A percentile compares a stretch with the other conserved stretches of the same genome.
Conservation (phyloP, 169 alveolate species). For the Cryptosporidium baileyi region DNA sequence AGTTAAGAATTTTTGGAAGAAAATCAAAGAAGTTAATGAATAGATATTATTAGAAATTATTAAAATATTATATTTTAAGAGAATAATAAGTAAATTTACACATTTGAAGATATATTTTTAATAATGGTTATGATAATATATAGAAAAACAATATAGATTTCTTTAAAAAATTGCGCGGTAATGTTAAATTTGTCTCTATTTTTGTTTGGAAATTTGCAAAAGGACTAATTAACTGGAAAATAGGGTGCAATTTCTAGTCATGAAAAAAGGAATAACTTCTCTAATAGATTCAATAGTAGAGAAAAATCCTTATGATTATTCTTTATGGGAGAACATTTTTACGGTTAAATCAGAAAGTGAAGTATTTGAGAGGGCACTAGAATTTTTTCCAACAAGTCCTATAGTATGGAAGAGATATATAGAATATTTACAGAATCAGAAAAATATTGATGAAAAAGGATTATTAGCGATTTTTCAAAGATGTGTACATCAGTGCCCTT, state of each 20-base stretch:
- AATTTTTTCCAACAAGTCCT: slow-evolving; percentile 66
- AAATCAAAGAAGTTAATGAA: no score
- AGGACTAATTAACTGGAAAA: not conserved
- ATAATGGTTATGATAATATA: no score
- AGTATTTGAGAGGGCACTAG: slow-evolving; percentile 68
- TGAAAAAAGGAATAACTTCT: slow-evolving; percentile 54
- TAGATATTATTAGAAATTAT: no score
- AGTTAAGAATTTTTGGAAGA: no score
- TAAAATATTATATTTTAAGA: no score
- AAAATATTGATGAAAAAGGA: not conserved
- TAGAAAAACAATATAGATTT: no score
- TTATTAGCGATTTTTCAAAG: slow-evolving; percentile 43
- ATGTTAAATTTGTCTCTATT: no score
- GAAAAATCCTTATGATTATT: slow-evolving; percentile 58
- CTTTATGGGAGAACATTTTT: slow-evolving; percentile 61
- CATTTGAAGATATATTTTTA: no score
- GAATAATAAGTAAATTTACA: no score
- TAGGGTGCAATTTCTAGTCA: not conserved
- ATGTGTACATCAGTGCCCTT: slow-evolving; percentile 50
- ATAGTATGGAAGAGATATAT: slow-evolving; percentile 63
- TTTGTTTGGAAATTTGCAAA: no score
- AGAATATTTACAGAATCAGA: slow-evolving; percentile 49
- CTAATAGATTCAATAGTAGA: slow-evolving; percentile 62
- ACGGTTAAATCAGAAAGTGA: slow-evolving; percentile 62
- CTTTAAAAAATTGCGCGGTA: no score